Evolutionary conservation across 2,329 filamentous ascomycete species (phyloP), one percentile per base, ranked within the genome.

Genomic region (Scortechinia acanthostroma): DNA sequence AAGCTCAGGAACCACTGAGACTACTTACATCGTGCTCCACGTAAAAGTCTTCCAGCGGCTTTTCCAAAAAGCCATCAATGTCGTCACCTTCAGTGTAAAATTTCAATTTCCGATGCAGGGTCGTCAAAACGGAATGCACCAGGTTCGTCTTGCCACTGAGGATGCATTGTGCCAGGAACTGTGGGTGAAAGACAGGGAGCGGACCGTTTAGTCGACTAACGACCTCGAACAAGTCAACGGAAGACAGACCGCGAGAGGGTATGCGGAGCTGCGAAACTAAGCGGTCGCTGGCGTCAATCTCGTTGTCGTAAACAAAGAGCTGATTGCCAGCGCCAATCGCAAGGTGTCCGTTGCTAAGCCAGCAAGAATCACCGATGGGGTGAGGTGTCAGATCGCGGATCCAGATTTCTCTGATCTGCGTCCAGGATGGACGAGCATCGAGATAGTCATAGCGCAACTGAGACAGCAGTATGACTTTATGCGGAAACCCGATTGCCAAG

Each of bases 361-460:
- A 98, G 15, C 88, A 88, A 1, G 90, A 94, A 59, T 96, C 91
- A 2, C 90, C 91, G 43, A 96, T 95, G 0, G 89, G 87, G 60
- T 95, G 88, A 21, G 90, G 88, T 13, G 90, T 95, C 28, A 90
- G 70, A 48, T 91, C 83, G 49, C 85, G 76, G 47, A 90, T 91
- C 54, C 76, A 81, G 46, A 96, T 88, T 58, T 95, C 86, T 42
- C 87, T 76, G 47, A 96, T 85, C 20, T 86, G 74, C 1, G 88
- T 86, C 91, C 91, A 96, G 0, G 90, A 88, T n/a, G 89, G 87
- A 1, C 86, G 86, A 49, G 88, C 84, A 55, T 91, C 89, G 16
- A 95, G 71, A 58, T 95, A 95, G 61, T 95, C 89, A 57, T 93
- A 96, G 13, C 91, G 85, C 66, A 95, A 82, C 58, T 96, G 90